These are phyloP conservation scores for Furcasterigmium furcatum DNA, from an alignment of 2,329 filamentous ascomycete genomes.

Conservation along the genomic window DNA sequence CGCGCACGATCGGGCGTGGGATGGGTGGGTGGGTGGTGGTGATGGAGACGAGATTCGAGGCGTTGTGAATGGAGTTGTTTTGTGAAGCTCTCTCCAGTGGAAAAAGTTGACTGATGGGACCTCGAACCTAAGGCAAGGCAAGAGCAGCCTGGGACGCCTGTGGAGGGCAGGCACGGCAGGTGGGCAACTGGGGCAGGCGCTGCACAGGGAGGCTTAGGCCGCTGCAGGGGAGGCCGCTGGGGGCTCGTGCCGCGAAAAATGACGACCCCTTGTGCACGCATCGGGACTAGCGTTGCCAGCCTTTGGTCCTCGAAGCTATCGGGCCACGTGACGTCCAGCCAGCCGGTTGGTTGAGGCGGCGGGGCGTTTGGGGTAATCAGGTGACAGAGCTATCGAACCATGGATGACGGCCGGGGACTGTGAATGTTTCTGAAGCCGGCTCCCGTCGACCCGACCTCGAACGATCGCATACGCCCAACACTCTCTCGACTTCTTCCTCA, in stretches of 20 bases:
- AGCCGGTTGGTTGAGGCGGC: no score
- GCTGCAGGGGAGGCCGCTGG: constrained; percentile 2
- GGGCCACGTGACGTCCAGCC: no score
- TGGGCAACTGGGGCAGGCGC: constrained; percentile 15
- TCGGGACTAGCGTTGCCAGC: background rate
- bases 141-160: background rate
- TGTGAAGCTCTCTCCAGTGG: constrained; percentile 13
- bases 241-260: constrained; percentile 2
- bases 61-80: constrained; percentile 12
- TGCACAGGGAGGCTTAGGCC: constrained; percentile 11
- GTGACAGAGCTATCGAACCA: no score
- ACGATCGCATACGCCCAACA: no score
- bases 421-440: no score
- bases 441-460: no score
- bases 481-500: no score
- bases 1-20: constrained; percentile 16
- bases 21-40: constrained; percentile 12
- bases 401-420: no score
- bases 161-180: background rate
- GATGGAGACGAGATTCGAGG: constrained; percentile 11
- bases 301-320: no score
- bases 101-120: constrained; percentile 9
- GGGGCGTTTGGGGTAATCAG: no score
- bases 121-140: constrained; percentile 3
- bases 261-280: background rate